Base-by-base conservation (phyloP, 176 grass and related monocot species). In the Carex myosuroides region DNA sequence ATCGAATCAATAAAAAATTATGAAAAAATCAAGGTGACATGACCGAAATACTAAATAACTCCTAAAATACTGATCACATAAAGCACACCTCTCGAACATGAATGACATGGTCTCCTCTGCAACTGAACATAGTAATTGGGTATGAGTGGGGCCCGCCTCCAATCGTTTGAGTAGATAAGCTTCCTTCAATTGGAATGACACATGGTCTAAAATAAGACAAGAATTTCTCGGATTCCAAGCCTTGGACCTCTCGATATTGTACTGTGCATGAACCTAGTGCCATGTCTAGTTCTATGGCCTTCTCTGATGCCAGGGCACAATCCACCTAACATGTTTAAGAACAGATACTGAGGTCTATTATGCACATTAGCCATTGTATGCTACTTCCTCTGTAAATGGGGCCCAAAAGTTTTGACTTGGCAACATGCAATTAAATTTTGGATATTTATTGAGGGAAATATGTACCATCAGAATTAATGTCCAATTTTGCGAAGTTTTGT, bases 121-220 rank as follows among this genome's bases (percentile, higher is more conserved):
- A 97, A 67, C 85, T 86, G 80, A 92, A 94, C 90, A 97, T 89
- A 13, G 24, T 89, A 50, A 80, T 87, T 17, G 33, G 29, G 21
- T 81, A 77, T 18, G 88, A 88, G 67, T 83, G 83, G 1, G 62
- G 56, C 65, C 81, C 78, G 12, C 61, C 60, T 72, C 77, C 64
- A 64, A 84, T 88, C 79, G 85, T 50, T 55, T 85, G 86, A 1
- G 88, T 80, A 79, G 86, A 88, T 73, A 91, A 89, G 75, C 80
- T 77, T 41, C 90, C 90, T 59, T 91, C 82, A 39, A 92, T 54
- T 8, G 94, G 94, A 71, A 97, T 97, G 32, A 94, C 68, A 54
- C 94, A 97, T 29, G 94, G 94, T 67, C 79, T 97, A 86, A 97
- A 97, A 84, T 97, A 94, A 72, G 94, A 97, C 74, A 97, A 90